These are phyloP conservation scores for Yamadazyma endophytica DNA, from an alignment of 805 yeast genomes.

Conservation along the genomic window DNA sequence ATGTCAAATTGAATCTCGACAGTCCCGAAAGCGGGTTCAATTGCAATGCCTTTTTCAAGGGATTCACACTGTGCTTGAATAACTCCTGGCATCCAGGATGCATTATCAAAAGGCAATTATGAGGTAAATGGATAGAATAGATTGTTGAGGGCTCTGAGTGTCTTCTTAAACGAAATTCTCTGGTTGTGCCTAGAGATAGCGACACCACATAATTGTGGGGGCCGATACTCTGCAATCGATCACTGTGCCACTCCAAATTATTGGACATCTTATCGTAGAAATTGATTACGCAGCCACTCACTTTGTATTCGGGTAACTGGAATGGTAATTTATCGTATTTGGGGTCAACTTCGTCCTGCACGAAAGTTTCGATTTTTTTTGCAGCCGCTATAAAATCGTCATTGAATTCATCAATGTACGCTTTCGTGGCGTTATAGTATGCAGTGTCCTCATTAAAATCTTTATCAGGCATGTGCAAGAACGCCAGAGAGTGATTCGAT, in stretches of 20 bases:
- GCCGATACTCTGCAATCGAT: constrained; percentile 66
- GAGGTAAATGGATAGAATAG: constrained; percentile 59
- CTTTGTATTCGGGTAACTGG: constrained; percentile 47
- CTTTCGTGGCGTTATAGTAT: constrained; percentile 42
- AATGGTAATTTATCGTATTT: constrained; percentile 29
- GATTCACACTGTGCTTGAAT: constrained; percentile 59
- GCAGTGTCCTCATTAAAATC: constrained; percentile 10
- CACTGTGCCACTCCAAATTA: constrained; percentile 73
- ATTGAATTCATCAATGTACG: constrained; percentile 27
- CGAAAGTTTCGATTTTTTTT: constrained; percentile 35
- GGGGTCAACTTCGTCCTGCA: constrained; percentile 29
- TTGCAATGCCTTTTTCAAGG: constrained; percentile 44
- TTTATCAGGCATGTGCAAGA: constrained; percentile 14
- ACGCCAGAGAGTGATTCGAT: constrained; percentile 50
- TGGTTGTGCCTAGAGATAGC: constrained; percentile 61
- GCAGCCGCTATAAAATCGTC: constrained; percentile 36
- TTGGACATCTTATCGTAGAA: constrained; percentile 46
- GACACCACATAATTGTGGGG: constrained; percentile 69
- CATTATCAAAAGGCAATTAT: constrained; percentile 69
- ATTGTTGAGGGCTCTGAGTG: constrained; percentile 33
- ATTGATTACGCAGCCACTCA: constrained; percentile 54
- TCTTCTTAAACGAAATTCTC: constrained; percentile 60
- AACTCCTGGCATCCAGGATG: constrained; percentile 77
- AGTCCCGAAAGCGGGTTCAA: constrained; percentile 40
- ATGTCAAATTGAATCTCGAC: constrained; percentile 61